Base-by-base conservation (phyloP, 176 grass and related monocot species). In the Areca catechu region DNA sequence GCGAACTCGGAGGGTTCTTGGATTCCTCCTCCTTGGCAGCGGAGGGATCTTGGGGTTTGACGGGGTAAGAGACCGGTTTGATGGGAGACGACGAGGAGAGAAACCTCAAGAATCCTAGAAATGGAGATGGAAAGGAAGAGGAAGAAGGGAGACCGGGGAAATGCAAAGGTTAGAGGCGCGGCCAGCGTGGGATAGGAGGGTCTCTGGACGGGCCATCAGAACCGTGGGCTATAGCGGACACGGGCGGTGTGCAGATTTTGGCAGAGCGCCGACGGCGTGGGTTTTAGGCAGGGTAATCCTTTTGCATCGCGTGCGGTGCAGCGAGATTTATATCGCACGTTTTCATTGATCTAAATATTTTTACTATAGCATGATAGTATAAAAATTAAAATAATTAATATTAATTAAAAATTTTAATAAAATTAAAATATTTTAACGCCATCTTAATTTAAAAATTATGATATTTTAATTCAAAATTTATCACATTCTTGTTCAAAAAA, bases 61-160 rank as follows among this genome's bases (percentile, higher is more conserved):
- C 62, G 5, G 82, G 69, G 62, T 95, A 95, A 3, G 76, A 85
- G 51, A 95, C 90, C 55, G 90, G 85, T 27, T 75, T 78, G 76
- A 95, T 79, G 28, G 79, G 62, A 19, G 63, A 49, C 24, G 86
- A 63, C 37, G 53, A 64, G 29, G 70, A 20, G 64, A 34, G 15
- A 48, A 52, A 51, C 43, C 67, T 14, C 24, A 66, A 67, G 30
- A 53, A 72, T 7, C 30, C 30, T 37, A 9, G 7, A 37, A 37
- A 10, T 37, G 30, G 30, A 78, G 79, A 65, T 17, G 77, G 67
- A 3, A 62, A 74, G 65, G 67, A 85, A n/a, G n/a, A n/a, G n/a
- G 69, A 78, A 71, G 1, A 72, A 67, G n/a, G n/a, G 19, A 56
- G 20, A 30, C 76, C 63, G 2, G 81, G 57, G 22, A 76, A 67